Conservation (phyloP, 129 eudicot species). For the Centella asiatica region DNA sequence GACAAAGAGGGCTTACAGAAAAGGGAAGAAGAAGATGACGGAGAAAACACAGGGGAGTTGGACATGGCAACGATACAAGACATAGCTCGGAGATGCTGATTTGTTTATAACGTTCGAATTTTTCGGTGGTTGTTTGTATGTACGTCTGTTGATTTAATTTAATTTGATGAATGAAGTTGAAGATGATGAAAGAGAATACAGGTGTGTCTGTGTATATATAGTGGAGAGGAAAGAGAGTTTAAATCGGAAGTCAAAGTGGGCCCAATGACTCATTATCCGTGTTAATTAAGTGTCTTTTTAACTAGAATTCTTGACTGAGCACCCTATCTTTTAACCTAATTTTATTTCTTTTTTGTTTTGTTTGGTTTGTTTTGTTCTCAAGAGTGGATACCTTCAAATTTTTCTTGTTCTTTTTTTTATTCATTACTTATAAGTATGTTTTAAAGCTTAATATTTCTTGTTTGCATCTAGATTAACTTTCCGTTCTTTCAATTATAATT, state of each 20-base stretch:
- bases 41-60: constrained; percentile 66
- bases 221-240: not conserved
- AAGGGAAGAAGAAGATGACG: constrained; percentile 26
- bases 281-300: constrained; percentile 20
- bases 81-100: constrained; percentile 15
- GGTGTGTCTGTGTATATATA: constrained; percentile 7
- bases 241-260: constrained; percentile 31
- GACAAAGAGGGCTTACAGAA: constrained; percentile 29
- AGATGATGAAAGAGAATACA: not conserved
- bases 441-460: no score
- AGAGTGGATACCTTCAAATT: no score
- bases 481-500: no score
- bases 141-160: not conserved
- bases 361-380: no score
- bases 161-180: constrained; percentile 3
- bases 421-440: no score
- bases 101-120: constrained; percentile 54
- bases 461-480: no score
- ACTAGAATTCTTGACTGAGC: no score
- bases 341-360: no score
- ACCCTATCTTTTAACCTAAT: no score
- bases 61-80: constrained; percentile 64
- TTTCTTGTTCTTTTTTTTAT: no score
- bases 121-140: not conserved
- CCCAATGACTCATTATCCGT: constrained; percentile 20